phyloP scores from a whole-genome alignment of 495 filamentous ascomycete genomes.

The Niebla homalea region DNA sequence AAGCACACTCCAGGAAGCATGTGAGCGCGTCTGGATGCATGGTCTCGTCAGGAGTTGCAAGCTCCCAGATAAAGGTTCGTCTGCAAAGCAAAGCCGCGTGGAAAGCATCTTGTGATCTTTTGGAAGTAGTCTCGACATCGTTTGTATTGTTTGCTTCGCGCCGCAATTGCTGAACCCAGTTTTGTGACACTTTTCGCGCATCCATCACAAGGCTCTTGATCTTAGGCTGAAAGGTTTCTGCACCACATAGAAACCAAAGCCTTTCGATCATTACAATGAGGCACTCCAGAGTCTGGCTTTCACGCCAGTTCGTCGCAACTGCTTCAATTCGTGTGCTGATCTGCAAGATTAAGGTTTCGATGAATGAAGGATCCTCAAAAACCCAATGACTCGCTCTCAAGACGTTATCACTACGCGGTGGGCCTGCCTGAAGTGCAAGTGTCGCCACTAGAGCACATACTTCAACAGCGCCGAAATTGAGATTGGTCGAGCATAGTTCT shows the following conservation, averaged over 20 bases:
- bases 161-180: slow-evolving; percentile 35
- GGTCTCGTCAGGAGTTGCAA: background rate
- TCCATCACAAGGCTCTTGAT: slow-evolving; percentile 2
- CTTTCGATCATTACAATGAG: slow-evolving; percentile 3
- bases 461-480: slow-evolving; percentile 38
- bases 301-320: slow-evolving; percentile 39
- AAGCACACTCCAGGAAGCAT: slow-evolving; percentile 10
- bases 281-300: slow-evolving; percentile 17
- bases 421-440: slow-evolving; percentile 36
- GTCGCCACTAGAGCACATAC: slow-evolving; percentile 26
- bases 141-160: slow-evolving; percentile 27
- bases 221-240: background rate
- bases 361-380: slow-evolving; percentile 34
- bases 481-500: slow-evolving; percentile 38
- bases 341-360: slow-evolving; percentile 27
- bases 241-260: slow-evolving; percentile 1
- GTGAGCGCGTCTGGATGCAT: slow-evolving; percentile 3
- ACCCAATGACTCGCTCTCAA: slow-evolving; percentile 30
- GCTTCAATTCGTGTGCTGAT: slow-evolving; percentile 26
- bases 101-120: slow-evolving; percentile 28
- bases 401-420: slow-evolving; percentile 17
- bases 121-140: slow-evolving; percentile 26
- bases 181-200: slow-evolving; percentile 17
- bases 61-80: slow-evolving; percentile 28
- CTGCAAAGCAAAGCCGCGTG: slow-evolving; percentile 38